Evolutionary conservation across 2,329 filamentous ascomycete genomes (phyloP).

Genomic region (Epichloe sibirici): DNA sequence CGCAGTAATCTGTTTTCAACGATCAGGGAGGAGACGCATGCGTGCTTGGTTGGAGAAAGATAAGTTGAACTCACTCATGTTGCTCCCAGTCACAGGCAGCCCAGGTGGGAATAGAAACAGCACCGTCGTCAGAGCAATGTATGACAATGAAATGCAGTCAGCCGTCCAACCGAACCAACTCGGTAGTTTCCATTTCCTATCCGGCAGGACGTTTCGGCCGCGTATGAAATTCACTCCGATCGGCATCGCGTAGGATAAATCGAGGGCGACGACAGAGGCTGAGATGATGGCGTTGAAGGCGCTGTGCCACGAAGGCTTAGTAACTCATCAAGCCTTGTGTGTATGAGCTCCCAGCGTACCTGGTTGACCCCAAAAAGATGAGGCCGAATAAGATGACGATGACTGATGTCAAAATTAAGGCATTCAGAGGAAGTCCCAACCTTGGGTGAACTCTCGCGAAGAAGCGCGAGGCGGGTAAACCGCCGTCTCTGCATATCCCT

Average conservation of each 20-base stretch:
- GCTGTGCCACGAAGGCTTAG: conserved; percentile 11
- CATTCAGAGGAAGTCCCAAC: conserved; percentile 54
- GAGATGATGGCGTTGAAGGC: conserved; percentile 63
- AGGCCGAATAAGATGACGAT: conserved; percentile 56
- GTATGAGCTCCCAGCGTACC: conserved; percentile 1
- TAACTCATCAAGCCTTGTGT: too few species aligned
- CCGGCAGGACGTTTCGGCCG: conserved; percentile 51
- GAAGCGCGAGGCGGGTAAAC: conserved; percentile 47
- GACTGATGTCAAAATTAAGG: conserved; percentile 45
- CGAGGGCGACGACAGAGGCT: conserved; percentile 58
- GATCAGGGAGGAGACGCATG: not conserved
- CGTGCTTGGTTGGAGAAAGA: too few species aligned
- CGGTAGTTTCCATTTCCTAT: conserved; percentile 24
- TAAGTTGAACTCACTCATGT: conserved; percentile 39
- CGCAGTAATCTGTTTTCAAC: conserved; percentile 24
- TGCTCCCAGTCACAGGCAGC: conserved; percentile 48
- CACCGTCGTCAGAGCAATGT: conserved; percentile 55
- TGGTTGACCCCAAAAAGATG: conserved; percentile 54
- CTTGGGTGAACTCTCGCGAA: conserved; percentile 49
- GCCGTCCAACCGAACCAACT: conserved; percentile 24
- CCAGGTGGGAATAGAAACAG: conserved; percentile 61
- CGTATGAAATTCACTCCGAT: conserved; percentile 56
- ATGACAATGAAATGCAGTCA: conserved; percentile 39
- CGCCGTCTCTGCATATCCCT: conserved; percentile 36
- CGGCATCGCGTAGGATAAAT: conserved; percentile 63